Percentiles rank a stretch among this genome's conserved stretches.
phyloP scores from a whole-genome alignment of 192 early-diverging fungal species.

The Mortierella claussenii region DNA sequence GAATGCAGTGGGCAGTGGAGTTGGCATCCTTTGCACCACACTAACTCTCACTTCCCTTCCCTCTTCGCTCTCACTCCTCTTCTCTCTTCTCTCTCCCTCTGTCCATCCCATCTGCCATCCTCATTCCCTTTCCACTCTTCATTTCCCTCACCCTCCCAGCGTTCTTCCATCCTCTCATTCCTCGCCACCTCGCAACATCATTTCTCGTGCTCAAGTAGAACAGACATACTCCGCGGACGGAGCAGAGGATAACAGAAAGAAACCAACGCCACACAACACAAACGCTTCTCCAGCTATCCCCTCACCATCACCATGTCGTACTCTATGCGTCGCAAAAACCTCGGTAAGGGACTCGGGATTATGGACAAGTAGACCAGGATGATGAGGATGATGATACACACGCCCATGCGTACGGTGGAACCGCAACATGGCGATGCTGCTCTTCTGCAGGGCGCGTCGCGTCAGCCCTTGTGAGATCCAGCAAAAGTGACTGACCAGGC shows the following conservation, averaged over 20 bases:
- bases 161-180: neutral
- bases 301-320: conserved; percentile 38
- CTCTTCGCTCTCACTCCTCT: neutral
- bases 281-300: too few relatives aligned
- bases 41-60: neutral
- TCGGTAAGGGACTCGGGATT: conserved; percentile 36
- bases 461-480: too few relatives aligned
- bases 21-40: too few relatives aligned
- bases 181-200: neutral
- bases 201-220: neutral
- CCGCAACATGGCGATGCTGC: too few relatives aligned
- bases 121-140: neutral
- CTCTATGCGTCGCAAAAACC: conserved; percentile 50
- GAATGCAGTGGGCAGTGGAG: too few relatives aligned
- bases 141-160: neutral
- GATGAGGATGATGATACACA: too few relatives aligned
- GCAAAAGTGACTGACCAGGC: neutral
- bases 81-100: neutral
- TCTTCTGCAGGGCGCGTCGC: neutral
- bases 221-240: neutral
- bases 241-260: neutral
- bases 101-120: conserved; percentile 3
- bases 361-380: too few relatives aligned
- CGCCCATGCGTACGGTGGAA: too few relatives aligned
- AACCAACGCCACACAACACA: neutral